These are phyloP conservation scores for Cucurbita ficifolia DNA, from an alignment of 306 rosid genomes.

Conservation along the genomic window DNA sequence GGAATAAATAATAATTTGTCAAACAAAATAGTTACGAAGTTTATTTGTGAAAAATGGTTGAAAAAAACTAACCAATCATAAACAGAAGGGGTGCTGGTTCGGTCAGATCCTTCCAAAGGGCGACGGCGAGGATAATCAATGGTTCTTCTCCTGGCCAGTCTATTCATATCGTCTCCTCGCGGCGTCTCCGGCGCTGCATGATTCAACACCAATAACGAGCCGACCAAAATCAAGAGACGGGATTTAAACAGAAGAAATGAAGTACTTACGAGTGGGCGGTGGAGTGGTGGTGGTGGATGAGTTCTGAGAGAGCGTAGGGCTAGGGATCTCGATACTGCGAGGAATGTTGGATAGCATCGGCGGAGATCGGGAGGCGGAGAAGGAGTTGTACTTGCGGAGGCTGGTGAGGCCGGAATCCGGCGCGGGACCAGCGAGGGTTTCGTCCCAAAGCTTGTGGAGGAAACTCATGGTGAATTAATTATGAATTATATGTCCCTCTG, in stretches of 20 bases:
- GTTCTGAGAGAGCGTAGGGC: constrained; percentile 9
- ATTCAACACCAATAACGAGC: background rate
- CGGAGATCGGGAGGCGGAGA: constrained; percentile 15
- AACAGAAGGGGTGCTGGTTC: constrained; percentile 30
- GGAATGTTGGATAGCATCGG: background rate
- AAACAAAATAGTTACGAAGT: no score
- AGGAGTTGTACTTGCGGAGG: constrained; percentile 59
- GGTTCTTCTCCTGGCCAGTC: constrained; percentile 42
- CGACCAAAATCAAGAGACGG: background rate
- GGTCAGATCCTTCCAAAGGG: constrained; percentile 13
- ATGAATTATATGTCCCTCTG: background rate
- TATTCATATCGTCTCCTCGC: constrained; percentile 24
- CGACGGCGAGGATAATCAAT: constrained; percentile 4
- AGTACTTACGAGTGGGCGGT: constrained; percentile 26
- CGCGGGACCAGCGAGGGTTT: constrained; percentile 81
- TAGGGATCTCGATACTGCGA: background rate
- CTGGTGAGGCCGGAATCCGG: constrained; percentile 84
- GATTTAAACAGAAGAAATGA: background rate
- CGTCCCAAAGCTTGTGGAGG: constrained; percentile 92
- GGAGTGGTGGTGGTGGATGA: constrained; percentile 46
- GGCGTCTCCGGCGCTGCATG: constrained; percentile 46
- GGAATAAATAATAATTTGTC: no score
- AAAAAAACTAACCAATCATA: constrained; percentile 30
- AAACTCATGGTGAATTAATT: constrained; percentile 35
- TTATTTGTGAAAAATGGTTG: background rate